Conservation (phyloP, 768 basidiomycete genomes). For the Sporobolomyces pararoseus region DNA sequence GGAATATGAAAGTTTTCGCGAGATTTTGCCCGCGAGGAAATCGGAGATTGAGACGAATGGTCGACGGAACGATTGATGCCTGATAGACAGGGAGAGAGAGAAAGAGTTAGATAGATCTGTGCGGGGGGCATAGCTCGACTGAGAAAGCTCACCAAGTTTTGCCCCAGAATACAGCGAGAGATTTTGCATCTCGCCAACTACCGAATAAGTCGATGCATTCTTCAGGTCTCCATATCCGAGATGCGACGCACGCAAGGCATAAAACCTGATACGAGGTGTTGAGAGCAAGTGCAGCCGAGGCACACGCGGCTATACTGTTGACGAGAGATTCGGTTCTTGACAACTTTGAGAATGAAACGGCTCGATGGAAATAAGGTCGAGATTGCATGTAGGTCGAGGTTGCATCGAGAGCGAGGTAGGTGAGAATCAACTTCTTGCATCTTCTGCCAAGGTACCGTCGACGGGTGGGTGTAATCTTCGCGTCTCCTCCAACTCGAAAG, state of each 20-base stretch:
- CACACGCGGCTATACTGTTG: slow-evolving; percentile 4
- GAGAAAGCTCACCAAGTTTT: not conserved
- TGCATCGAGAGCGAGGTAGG: slow-evolving; percentile 2
- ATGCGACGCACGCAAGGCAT: not conserved
- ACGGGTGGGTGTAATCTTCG: not conserved
- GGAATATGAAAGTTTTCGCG: not conserved
- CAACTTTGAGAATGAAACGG: not conserved
- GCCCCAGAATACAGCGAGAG: slow-evolving; percentile 1
- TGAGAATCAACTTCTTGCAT: not conserved
- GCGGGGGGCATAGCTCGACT: no score
- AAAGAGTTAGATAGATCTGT: not conserved
- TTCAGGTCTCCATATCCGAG: not conserved
- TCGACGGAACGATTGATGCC: slow-evolving; percentile 15
- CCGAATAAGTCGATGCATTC: slow-evolving; percentile 11
- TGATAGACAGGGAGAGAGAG: not conserved
- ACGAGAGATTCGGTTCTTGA: not conserved
- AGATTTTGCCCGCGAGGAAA: not conserved
- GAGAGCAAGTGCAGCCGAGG: not conserved
- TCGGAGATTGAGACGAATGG: slow-evolving; percentile 3
- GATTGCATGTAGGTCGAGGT: slow-evolving; percentile 15
- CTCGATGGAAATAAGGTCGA: slow-evolving; percentile 8
- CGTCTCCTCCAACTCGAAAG: not conserved
- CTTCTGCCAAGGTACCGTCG: not conserved
- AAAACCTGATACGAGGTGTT: not conserved
- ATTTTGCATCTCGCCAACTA: not conserved